A percentile compares a stretch with the other conserved stretches of the same genome.
phyloP scores from a whole-genome alignment of 192 early-diverging fungal species.

The Coemansia sp. region DNA sequence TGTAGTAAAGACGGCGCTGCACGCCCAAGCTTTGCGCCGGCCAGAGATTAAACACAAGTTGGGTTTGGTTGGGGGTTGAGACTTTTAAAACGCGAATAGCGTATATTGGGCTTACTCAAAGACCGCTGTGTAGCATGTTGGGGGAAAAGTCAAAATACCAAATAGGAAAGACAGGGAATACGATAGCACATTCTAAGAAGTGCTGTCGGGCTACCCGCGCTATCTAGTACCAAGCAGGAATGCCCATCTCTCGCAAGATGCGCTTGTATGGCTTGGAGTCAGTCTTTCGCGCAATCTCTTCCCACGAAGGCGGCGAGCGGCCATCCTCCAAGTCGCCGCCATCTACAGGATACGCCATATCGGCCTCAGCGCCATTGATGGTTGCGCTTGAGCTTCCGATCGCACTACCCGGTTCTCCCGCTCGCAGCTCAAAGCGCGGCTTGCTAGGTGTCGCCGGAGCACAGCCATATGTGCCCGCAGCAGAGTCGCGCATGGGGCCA shows the following conservation, averaged over 20 bases:
- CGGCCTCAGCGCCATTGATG: constrained; percentile 3
- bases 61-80: background rate
- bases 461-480: background rate
- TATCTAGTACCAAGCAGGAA: constrained; percentile 48
- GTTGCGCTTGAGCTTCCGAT: constrained; percentile 26
- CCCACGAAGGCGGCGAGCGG: constrained; percentile 31
- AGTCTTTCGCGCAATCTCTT: constrained; percentile 39
- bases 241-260: constrained; percentile 50
- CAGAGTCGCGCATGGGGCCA: background rate
- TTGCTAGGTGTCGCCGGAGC: constrained; percentile 1
- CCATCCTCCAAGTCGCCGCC: constrained; percentile 26
- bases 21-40: background rate
- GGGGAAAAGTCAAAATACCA: background rate
- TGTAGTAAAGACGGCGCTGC: background rate
- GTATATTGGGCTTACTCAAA: background rate
- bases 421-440: constrained; percentile 7
- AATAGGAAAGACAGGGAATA: background rate
- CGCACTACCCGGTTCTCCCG: background rate
- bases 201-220: background rate
- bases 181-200: background rate
- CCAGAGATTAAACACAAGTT: background rate
- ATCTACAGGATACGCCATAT: background rate
- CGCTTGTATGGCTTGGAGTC: constrained; percentile 48
- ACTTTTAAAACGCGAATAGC: background rate
- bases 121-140: background rate